Percentiles rank a stretch among this genome's conserved stretches.
phyloP scores from a whole-genome alignment of 2,329 filamentous ascomycete species.

The Fusarium sublunatum region DNA sequence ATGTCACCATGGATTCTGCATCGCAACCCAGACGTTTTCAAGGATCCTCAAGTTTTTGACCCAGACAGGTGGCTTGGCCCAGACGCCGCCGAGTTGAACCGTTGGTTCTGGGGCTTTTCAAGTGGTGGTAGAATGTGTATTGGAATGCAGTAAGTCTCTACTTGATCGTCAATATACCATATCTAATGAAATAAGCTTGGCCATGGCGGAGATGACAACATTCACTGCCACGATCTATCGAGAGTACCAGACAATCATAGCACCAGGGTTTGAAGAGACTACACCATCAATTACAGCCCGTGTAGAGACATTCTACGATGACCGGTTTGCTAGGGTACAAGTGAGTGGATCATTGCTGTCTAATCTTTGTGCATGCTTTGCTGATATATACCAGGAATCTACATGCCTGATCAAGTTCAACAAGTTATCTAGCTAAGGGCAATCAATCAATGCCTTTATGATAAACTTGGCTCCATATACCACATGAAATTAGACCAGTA shows the following conservation, averaged over 20 bases:
- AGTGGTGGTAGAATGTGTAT: constrained; percentile 43
- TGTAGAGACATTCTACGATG: constrained; percentile 41
- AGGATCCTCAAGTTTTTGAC: constrained; percentile 40
- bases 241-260: constrained; percentile 26
- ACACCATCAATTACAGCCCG: constrained; percentile 39
- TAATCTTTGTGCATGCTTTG: fast-evolving
- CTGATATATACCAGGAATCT: constrained; percentile 16
- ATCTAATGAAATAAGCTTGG: constrained; percentile 8
- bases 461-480: neutral
- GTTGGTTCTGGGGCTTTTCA: constrained; percentile 44
- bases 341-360: neutral
- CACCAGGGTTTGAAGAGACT: constrained; percentile 21
- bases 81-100: constrained; percentile 31
- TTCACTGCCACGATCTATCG: constrained; percentile 32
- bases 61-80: constrained; percentile 45
- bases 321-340: constrained; percentile 27
- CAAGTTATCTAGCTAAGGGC: neutral
- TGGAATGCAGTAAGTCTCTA: constrained; percentile 40
- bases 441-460: no score
- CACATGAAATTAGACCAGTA: no score
- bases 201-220: constrained; percentile 42
- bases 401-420: constrained; percentile 36
- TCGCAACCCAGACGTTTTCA: constrained; percentile 41
- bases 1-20: constrained; percentile 46
- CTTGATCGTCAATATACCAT: neutral